A percentile compares a stretch with the other conserved stretches of the same genome.
phyloP scores from a whole-genome alignment of 2,329 filamentous ascomycete genomes.

The Aureobasidium musti region DNA sequence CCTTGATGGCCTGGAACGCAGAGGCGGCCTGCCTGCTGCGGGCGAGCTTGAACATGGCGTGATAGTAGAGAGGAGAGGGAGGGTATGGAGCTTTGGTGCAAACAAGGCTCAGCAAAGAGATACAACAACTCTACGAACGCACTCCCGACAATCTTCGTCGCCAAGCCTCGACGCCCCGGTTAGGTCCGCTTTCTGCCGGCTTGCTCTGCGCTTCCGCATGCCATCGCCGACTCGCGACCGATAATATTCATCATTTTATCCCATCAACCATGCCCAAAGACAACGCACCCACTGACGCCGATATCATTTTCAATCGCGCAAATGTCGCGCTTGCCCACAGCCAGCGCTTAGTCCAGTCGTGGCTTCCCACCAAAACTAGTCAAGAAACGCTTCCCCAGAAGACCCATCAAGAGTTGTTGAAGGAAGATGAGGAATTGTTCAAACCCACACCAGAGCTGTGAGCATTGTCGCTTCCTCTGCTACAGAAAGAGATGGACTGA shows the following conservation, averaged over 20 bases:
- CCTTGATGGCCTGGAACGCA: constrained; percentile 76
- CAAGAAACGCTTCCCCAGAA: constrained; percentile 45
- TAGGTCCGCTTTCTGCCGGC: neutral
- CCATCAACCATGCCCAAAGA: constrained; percentile 9
- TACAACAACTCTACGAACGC: constrained; percentile 13
- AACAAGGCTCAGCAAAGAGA: constrained; percentile 17
- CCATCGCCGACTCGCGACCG: no score
- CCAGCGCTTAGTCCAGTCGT: constrained; percentile 58
- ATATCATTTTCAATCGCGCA: constrained; percentile 58
- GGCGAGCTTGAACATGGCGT: constrained; percentile 82
- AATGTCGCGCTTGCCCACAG: constrained; percentile 57
- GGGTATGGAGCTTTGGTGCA: constrained; percentile 13
- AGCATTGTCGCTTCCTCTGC: constrained; percentile 32
- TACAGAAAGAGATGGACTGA: constrained; percentile 25
- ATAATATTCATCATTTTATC: no score
- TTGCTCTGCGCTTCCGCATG: neutral
- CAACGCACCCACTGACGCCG: constrained; percentile 41
- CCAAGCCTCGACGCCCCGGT: constrained; percentile 19
- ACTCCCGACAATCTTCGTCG: constrained; percentile 23
- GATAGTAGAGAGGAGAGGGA: constrained; percentile 8
- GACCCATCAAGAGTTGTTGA: constrained; percentile 49
- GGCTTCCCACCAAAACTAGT: constrained; percentile 54
- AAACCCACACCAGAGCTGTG: constrained; percentile 57
- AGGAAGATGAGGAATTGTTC: constrained; percentile 59
- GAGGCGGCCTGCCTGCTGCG: constrained; percentile 78